A percentile compares a stretch with the other conserved stretches of the same genome.
Evolutionary conservation across 1,284 basidiomycete genomes (phyloP).

Genomic region (Volvariella volvacea): DNA sequence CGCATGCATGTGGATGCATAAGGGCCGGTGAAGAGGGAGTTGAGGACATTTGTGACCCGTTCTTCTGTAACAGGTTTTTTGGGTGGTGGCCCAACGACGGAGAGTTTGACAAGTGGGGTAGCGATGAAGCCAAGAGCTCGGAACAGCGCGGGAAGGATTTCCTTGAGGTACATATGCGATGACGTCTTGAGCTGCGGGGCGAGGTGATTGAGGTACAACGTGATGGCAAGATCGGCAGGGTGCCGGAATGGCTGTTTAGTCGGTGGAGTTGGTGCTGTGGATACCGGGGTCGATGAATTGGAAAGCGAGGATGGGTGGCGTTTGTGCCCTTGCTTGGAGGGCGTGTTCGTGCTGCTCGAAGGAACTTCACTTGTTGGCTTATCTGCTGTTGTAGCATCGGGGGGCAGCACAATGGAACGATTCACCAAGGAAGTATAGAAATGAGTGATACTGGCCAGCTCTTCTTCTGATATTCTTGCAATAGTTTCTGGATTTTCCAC

Average conservation of each 20-base stretch:
- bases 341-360: neutral
- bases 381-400: slow-evolving; percentile 19
- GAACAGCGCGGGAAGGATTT: slow-evolving; percentile 65
- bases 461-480: slow-evolving; percentile 52
- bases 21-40: slow-evolving; percentile 53
- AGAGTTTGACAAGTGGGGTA: slow-evolving; percentile 58
- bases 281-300: slow-evolving; percentile 16
- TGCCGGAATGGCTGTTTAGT: slow-evolving; percentile 25
- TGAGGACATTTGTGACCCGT: slow-evolving; percentile 47
- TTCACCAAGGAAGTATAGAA: slow-evolving; percentile 57
- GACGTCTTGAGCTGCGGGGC: slow-evolving; percentile 50
- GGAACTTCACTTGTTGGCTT: slow-evolving; percentile 10
- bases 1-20: slow-evolving; percentile 58
- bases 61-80: slow-evolving; percentile 43
- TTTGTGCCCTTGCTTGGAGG: slow-evolving; percentile 23
- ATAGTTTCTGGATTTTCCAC: slow-evolving; percentile 44
- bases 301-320: slow-evolving; percentile 48
- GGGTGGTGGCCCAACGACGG: slow-evolving; percentile 32
- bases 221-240: slow-evolving; percentile 53
- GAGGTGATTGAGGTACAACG: slow-evolving; percentile 60
- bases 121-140: slow-evolving; percentile 57
- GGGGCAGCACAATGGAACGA: slow-evolving; percentile 37
- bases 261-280: slow-evolving; percentile 18
- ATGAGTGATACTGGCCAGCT: slow-evolving; percentile 41
- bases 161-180: slow-evolving; percentile 42